Evolutionary conservation across 345 rosid genomes (phyloP), one percentile per base, ranked within the genome.

Genomic region (Salix arbutifolia): DNA sequence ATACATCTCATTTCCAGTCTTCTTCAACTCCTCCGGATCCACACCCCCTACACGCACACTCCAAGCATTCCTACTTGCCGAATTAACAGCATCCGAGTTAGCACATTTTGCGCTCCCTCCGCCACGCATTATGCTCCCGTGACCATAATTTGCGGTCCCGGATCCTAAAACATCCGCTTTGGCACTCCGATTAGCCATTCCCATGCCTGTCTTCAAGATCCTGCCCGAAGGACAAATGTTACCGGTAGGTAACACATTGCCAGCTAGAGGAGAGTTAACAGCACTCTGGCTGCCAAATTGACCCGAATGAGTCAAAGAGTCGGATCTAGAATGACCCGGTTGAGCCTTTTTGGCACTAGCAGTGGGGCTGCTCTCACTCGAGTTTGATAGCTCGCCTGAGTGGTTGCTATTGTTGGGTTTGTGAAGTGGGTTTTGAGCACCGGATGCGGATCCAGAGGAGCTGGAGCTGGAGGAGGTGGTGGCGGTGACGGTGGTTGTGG

Each of bases 151-250:
- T 3, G 90, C 94, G 33, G 86, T 86, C 13, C 97, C 94, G 5
- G 97, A 88, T 69, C 94, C 94, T 76, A 96, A 87, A 2, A 88
- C 92, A 79, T 90, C 92, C 26, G 85, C 69, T 78, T 87, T 91
- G 19, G 92, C 71, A 64, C 74, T 81, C 80, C 87, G 84, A 60
- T 69, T 53, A 48, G 75, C 83, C 40, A 85, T 79, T 35, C 79
- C 83, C 89, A 88, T 86, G 35, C 94, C 94, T 23, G 96, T 84
- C 65, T 92, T 94, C 18, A 88, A 76, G 25, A 92, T 87, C 77
- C 79, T 87, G 25, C 99, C 99, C 0, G 98, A 87, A 0, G 97
- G 97, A 11, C 97, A 88, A 33, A 96, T 89, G 73, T 96, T 96
- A 2, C 99, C 99, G 4, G 91, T 83, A 38, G 99, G 98, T 18